Evolutionary conservation across 176 grass and related monocot species (phyloP).

Genomic region (Poa pratensis): DNA sequence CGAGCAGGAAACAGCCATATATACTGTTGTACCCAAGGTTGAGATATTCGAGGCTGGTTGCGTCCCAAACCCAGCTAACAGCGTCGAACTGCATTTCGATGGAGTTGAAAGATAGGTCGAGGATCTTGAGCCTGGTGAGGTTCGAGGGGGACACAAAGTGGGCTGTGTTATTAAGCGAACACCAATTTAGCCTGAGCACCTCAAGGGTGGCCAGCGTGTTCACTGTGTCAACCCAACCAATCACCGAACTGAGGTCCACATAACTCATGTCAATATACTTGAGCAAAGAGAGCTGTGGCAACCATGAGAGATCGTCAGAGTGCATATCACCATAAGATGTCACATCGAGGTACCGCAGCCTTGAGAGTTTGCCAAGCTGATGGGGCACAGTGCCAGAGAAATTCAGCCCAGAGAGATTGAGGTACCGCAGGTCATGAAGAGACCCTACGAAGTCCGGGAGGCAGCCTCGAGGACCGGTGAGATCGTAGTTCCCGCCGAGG

Average conservation of each 20-base stretch:
- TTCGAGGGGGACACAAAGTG: background rate
- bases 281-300: slow-evolving; percentile 29
- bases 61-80: background rate
- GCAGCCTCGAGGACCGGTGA: background rate
- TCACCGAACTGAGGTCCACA: slow-evolving; percentile 8
- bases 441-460: slow-evolving; percentile 27
- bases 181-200: background rate
- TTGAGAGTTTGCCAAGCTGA: background rate
- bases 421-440: slow-evolving; percentile 15
- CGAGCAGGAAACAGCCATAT: slow-evolving; percentile 13
- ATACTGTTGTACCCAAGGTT: background rate
- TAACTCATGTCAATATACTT: background rate
- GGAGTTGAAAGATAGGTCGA: background rate
- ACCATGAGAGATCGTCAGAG: slow-evolving; percentile 34
- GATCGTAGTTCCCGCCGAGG: background rate
- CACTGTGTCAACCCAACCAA: slow-evolving; percentile 14
- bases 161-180: background rate
- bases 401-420: slow-evolving; percentile 6
- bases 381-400: slow-evolving; percentile 15
- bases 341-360: background rate
- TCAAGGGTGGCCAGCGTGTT: slow-evolving; percentile 38
- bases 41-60: background rate
- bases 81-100: background rate
- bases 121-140: slow-evolving; percentile 19
- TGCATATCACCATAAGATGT: background rate